phyloP scores from a whole-genome alignment of 331 rosid species.

The Malus hybrid region DNA sequence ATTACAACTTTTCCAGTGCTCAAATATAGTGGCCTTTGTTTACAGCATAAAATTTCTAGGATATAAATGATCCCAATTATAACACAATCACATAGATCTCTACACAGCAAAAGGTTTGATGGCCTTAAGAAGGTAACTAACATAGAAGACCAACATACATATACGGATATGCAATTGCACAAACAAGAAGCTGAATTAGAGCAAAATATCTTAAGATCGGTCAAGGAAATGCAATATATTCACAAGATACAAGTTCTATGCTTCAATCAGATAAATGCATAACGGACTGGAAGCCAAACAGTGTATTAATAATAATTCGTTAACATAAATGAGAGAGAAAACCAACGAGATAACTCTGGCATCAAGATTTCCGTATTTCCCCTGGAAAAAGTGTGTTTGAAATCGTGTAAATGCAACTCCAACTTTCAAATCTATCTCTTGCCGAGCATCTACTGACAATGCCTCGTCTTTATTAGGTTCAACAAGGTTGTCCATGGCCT shows the following conservation, averaged over 20 bases:
- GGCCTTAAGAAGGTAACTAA: neutral
- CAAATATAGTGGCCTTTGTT: neutral
- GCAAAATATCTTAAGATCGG: neutral
- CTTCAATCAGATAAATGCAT: neutral
- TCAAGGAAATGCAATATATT: neutral
- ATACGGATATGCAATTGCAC: neutral
- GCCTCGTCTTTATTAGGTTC: conserved; percentile 80
- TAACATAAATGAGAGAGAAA: conserved; percentile 26
- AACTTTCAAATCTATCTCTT: conserved; percentile 98
- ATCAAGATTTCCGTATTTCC: conserved; percentile 97
- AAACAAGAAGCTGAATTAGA: neutral
- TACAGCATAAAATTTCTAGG: neutral
- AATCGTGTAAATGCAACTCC: conserved; percentile 96
- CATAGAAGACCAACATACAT: neutral
- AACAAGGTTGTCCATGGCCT: conserved; percentile 82
- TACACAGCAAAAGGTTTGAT: neutral
- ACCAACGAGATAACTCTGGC: conserved; percentile 91
- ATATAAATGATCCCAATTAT: neutral
- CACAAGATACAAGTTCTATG: neutral
- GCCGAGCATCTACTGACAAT: conserved; percentile 93
- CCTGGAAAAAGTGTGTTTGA: conserved; percentile 83
- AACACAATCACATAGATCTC: neutral
- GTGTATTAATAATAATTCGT: conserved; percentile 1
- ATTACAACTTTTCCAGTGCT: neutral
- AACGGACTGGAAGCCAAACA: neutral